Base-by-base conservation (phyloP, 495 filamentous ascomycete species). In the Pyrenula aspistea region DNA sequence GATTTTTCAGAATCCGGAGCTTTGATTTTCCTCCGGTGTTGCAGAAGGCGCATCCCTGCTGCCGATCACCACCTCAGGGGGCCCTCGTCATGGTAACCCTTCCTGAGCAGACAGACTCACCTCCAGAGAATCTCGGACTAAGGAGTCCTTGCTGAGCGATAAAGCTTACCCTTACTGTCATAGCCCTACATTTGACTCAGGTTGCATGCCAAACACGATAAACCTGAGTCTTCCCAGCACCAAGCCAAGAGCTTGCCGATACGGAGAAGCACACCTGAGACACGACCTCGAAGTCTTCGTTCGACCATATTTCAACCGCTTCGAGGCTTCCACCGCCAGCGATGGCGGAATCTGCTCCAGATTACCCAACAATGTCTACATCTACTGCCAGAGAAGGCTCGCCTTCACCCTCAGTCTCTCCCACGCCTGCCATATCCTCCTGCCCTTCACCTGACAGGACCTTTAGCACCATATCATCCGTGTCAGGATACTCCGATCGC, bases 401-500 rank as follows among this genome's bases (percentile, higher is more conserved):
- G 15, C 31, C 31, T 4, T 42, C 31, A 15, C 31, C 31, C 8
- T 42, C 31, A 42, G 15, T 42, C 4, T 42, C 31, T 15, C 31
- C 31, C 15, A 42, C 31, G 15, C 31, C 31, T 15, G 31, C 31
- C 31, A 42, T 42, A 8, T 42, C 31, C 8, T 42, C 31, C 15
- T 42, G 31, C 15, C 31, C 78, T 52, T 77, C 74, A n/a, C 80
- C 84, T 54, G 84, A 82, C 56, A 83, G 89, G 25, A 87, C 83
- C 57, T 76, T 90, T 57, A 95, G 90, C 47, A 84, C 85, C 52
- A 78, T 81, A 25, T 94, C 90, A 22, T 86, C 84, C 23, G 72
- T 75, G 36, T 91, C 86, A 53, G 79, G 83, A 50, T 77, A 82
- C 22, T 87, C 86, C 20, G 74, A 72, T 42, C 67, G 68, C 25